Evolutionary conservation across 352 stramenopile genomes (phyloP).

Genomic region (Phytophthora palmivora): DNA sequence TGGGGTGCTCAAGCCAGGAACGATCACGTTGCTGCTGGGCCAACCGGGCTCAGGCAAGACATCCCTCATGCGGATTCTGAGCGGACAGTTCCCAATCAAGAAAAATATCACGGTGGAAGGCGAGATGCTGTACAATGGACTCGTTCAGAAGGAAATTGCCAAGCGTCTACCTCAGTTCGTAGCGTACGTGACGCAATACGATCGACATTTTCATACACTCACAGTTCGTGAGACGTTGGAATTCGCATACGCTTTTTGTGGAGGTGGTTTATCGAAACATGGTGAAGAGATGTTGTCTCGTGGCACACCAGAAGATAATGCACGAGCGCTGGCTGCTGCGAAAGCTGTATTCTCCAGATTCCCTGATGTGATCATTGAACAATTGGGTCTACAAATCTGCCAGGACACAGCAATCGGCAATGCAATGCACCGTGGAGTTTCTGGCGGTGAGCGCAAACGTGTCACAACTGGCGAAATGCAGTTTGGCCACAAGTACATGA

Average conservation of each 20-base stretch:
- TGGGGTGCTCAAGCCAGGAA: slow-evolving; percentile 38
- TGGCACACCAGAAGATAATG: slow-evolving; percentile 43
- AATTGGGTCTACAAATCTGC: slow-evolving; percentile 52
- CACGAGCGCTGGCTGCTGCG: slow-evolving; percentile 21
- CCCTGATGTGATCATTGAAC: slow-evolving; percentile 59
- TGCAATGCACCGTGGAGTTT: slow-evolving; percentile 61
- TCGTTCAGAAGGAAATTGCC: slow-evolving; percentile 25
- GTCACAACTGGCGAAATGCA: slow-evolving; percentile 87
- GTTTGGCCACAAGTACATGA: slow-evolving; percentile 65
- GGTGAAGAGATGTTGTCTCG: slow-evolving; percentile 45
- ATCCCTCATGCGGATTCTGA: slow-evolving; percentile 40
- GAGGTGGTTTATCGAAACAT: slow-evolving; percentile 36
- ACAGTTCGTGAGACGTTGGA: slow-evolving; percentile 45
- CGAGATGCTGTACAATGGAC: slow-evolving; percentile 47
- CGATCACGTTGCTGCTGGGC: slow-evolving; percentile 47
- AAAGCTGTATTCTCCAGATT: slow-evolving; percentile 31
- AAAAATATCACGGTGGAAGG: slow-evolving; percentile 42
- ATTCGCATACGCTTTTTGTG: slow-evolving; percentile 40
- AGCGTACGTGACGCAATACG: slow-evolving; percentile 42
- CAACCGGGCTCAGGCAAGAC: slow-evolving; percentile 50
- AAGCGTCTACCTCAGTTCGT: slow-evolving; percentile 42
- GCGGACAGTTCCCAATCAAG: slow-evolving; percentile 33
- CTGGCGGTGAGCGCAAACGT: slow-evolving; percentile 70
- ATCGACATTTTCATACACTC: slow-evolving; percentile 39
- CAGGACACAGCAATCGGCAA: slow-evolving; percentile 63